Conservation (phyloP, 2,329 filamentous ascomycete genomes). For the Stromatinia cepivora region DNA sequence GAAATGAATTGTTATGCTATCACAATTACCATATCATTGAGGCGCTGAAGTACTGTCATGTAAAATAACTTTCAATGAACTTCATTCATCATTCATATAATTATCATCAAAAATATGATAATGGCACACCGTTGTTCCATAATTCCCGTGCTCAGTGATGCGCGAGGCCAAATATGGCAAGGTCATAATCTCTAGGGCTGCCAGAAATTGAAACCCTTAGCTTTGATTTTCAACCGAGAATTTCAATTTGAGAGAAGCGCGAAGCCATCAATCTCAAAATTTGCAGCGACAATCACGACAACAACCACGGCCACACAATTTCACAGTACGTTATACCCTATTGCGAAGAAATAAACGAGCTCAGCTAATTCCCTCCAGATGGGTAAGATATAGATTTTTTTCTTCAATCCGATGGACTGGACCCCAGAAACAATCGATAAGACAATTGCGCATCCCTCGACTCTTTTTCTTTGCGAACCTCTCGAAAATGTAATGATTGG, state of each 20-base stretch:
- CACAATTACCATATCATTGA: constrained; percentile 1
- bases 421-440: constrained; percentile 5
- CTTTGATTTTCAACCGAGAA: constrained; percentile 24
- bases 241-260: constrained; percentile 21
- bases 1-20: background rate
- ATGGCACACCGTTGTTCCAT: constrained; percentile 6
- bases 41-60: background rate
- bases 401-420: constrained; percentile 12
- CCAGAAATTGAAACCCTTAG: constrained; percentile 23
- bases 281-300: constrained; percentile 44
- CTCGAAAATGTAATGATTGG: background rate
- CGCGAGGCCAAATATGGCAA: constrained; percentile 21
- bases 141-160: background rate
- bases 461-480: background rate
- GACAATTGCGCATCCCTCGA: constrained; percentile 2
- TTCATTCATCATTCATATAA: constrained; percentile 2
- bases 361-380: constrained; percentile 50
- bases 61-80: constrained; percentile 4
- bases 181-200: constrained; percentile 21
- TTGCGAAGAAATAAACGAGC: constrained; percentile 30
- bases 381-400: constrained; percentile 54
- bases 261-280: constrained; percentile 26
- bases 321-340: constrained; percentile 49
- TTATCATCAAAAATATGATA: background rate
- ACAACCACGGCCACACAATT: constrained; percentile 45